These are phyloP conservation scores for Prototheca cutis DNA, from an alignment of 163 green algal genomes.

Conservation along the genomic window DNA sequence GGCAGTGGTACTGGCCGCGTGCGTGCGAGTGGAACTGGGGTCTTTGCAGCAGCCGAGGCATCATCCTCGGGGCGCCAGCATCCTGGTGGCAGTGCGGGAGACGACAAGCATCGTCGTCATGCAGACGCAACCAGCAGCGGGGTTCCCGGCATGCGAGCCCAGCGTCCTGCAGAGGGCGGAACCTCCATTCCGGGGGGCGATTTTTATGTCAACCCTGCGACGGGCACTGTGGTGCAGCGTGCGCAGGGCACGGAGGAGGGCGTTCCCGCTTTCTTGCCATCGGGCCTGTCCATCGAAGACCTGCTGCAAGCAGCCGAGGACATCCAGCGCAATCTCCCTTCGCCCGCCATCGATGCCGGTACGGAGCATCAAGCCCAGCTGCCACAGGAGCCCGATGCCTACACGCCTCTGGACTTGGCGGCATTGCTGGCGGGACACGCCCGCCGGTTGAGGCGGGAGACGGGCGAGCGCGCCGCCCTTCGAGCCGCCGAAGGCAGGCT, in stretches of 20 bases:
- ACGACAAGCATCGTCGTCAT: too few relatives aligned
- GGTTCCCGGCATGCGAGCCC: too few relatives aligned
- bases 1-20: too few relatives aligned
- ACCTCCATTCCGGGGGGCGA: too few relatives aligned
- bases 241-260: slow-evolving; percentile 4
- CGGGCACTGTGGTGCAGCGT: background rate
- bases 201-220: background rate
- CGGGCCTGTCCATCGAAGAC: slow-evolving; percentile 23
- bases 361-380: background rate
- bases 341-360: background rate
- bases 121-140: too few relatives aligned
- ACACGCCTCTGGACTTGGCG: slow-evolving; percentile 25
- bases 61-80: too few relatives aligned
- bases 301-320: slow-evolving; percentile 26
- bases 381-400: slow-evolving; percentile 1
- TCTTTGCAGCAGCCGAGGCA: too few relatives aligned
- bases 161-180: too few relatives aligned
- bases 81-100: too few relatives aligned
- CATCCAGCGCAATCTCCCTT: slow-evolving; percentile 16
- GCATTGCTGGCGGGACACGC: slow-evolving; percentile 18
- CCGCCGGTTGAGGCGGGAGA: slow-evolving; percentile 15
- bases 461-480: slow-evolving; percentile 4
- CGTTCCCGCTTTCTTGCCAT: slow-evolving; percentile 21
- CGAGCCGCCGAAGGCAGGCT: slow-evolving; percentile 14
- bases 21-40: too few relatives aligned